phyloP scores from a whole-genome alignment of 2,329 filamentous ascomycete species.

The Penicillium sp. region DNA sequence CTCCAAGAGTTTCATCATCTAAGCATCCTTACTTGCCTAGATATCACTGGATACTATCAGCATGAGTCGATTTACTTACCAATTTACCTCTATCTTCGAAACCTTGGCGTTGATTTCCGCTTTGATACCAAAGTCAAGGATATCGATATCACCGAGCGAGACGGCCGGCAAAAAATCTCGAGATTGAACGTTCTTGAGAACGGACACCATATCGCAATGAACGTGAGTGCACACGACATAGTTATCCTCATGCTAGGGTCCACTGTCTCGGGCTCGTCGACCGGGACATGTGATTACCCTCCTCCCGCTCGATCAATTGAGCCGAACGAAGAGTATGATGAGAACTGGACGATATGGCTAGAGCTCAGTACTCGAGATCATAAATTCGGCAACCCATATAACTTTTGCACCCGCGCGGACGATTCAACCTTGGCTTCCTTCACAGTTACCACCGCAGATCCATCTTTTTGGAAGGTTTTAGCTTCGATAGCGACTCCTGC shows the following conservation, averaged over 20 bases:
- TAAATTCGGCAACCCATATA: slow-evolving; percentile 43
- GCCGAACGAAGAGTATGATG: slow-evolving; percentile 17
- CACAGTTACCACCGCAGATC: slow-evolving; percentile 42
- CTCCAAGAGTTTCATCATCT: slow-evolving; percentile 10
- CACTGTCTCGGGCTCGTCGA: slow-evolving; percentile 15
- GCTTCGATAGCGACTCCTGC: slow-evolving; percentile 18
- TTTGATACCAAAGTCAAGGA: slow-evolving; percentile 13
- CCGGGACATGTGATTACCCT: slow-evolving; percentile 10
- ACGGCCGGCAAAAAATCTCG: neutral
- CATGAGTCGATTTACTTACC: slow-evolving; percentile 13
- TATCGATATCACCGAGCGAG: slow-evolving; percentile 1
- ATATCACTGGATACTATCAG: slow-evolving; percentile 19
- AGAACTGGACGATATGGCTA: slow-evolving; percentile 48
- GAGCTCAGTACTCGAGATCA: slow-evolving; percentile 39
- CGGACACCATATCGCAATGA: neutral
- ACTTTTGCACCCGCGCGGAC: slow-evolving; percentile 40
- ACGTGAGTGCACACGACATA: slow-evolving; percentile 6
- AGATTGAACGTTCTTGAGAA: neutral
- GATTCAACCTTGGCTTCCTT: slow-evolving; percentile 46
- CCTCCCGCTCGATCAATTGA: neutral
- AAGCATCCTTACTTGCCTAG: slow-evolving; percentile 14
- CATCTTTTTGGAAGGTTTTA: slow-evolving; percentile 31
- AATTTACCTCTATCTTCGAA: slow-evolving; percentile 10
- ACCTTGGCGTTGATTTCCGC: slow-evolving; percentile 14
- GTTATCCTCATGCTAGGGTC: slow-evolving; percentile 15